These are phyloP conservation scores for Lipomyces orientalis DNA, from an alignment of 805 yeast genomes.

Conservation along the genomic window DNA sequence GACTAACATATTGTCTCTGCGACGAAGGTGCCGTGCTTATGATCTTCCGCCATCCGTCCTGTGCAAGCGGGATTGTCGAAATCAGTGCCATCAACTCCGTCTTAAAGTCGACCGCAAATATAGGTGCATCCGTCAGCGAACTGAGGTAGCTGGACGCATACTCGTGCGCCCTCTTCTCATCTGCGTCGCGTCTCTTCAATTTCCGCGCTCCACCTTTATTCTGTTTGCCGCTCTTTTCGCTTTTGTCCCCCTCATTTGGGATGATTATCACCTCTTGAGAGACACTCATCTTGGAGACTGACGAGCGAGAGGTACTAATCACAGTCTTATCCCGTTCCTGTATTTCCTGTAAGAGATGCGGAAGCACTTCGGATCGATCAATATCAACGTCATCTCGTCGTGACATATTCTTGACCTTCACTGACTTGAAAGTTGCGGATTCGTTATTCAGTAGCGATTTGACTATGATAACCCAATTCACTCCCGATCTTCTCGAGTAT, in stretches of 20 bases:
- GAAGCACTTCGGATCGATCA: conserved; percentile 67
- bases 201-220: conserved; percentile 73
- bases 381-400: conserved; percentile 72
- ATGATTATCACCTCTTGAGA: conserved; percentile 67
- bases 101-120: conserved; percentile 75
- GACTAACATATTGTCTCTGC: conserved; percentile 79
- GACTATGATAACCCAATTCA: conserved; percentile 75
- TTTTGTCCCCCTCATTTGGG: conserved; percentile 72
- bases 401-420: conserved; percentile 69
- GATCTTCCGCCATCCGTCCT: conserved; percentile 73
- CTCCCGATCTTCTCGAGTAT: conserved; percentile 70
- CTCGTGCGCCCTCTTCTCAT: conserved; percentile 68
- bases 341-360: conserved; percentile 49
- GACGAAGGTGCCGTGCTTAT: conserved; percentile 79
- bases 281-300: conserved; percentile 8
- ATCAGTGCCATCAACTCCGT: conserved; percentile 89
- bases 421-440: conserved; percentile 71
- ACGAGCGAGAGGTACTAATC: neutral
- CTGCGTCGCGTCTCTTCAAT: conserved; percentile 42
- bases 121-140: conserved; percentile 67
- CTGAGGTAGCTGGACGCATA: conserved; percentile 62
- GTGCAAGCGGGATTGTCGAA: conserved; percentile 72
- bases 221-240: conserved; percentile 70
- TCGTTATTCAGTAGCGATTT: conserved; percentile 56
- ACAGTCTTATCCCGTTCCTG: conserved; percentile 35